Conservation (phyloP, 176 grass and related monocot genomes). For the Oryza meridionalis region DNA sequence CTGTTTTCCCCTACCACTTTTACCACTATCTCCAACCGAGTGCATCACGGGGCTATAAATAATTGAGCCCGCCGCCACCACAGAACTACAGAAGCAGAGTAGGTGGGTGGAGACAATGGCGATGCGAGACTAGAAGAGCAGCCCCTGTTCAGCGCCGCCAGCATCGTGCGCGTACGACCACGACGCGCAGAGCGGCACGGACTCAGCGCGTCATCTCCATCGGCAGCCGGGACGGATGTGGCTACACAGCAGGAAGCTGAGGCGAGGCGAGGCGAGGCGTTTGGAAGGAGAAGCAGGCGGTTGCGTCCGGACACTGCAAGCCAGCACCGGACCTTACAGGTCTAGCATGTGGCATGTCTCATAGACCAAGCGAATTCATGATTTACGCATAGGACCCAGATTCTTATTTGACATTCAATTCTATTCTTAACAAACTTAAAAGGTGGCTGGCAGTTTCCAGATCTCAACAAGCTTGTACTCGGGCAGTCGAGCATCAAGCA, state of each 20-base stretch:
- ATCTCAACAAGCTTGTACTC: too few relatives aligned
- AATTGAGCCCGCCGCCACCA: constrained; percentile 10
- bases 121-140: constrained; percentile 40
- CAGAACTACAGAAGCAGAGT: neutral
- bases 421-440: too few relatives aligned
- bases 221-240: neutral
- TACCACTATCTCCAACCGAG: too few relatives aligned
- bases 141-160: constrained; percentile 15
- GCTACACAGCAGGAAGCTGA: too few relatives aligned
- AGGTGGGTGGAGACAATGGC: constrained; percentile 15
- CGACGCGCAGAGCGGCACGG: neutral
- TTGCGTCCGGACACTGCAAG: constrained; percentile 24
- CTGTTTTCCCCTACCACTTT: too few relatives aligned
- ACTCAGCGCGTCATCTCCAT: constrained; percentile 14
- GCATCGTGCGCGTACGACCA: constrained; percentile 7
- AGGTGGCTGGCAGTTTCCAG: too few relatives aligned
- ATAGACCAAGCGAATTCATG: too few relatives aligned
- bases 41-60: constrained; percentile 19
- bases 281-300: neutral
- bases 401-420: too few relatives aligned
- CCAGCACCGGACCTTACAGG: too few relatives aligned
- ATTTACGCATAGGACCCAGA: too few relatives aligned
- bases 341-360: too few relatives aligned
- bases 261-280: neutral
- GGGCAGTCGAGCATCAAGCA: too few relatives aligned